These are phyloP conservation scores for Citrus reticulata DNA, from an alignment of 345 rosid genomes.

Conservation along the genomic window DNA sequence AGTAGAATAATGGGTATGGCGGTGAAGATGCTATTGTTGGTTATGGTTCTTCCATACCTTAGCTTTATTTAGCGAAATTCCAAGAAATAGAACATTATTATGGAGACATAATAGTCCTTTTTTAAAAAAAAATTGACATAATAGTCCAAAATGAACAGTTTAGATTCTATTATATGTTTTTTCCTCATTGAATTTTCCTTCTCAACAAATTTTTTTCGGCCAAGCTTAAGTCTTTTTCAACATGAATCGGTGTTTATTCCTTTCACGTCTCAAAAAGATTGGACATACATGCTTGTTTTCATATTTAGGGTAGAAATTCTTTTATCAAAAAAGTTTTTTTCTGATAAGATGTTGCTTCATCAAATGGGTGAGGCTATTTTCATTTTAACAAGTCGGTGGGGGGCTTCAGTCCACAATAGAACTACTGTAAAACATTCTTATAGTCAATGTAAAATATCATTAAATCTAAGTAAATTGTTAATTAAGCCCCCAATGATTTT, in stretches of 20 bases:
- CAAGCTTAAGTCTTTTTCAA: neutral
- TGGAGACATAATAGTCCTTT: conserved; percentile 18
- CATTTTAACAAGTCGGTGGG: no score
- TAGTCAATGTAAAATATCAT: no score
- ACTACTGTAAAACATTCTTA: no score
- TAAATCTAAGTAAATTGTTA: no score
- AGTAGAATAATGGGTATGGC: no score
- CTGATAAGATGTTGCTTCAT: no score
- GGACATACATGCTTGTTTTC: neutral
- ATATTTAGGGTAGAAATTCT: neutral
- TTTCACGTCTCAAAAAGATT: neutral
- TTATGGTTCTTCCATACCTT: no score
- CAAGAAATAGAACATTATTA: conserved; percentile 17
- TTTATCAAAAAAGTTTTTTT: neutral
- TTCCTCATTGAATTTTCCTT: conserved; percentile 19
- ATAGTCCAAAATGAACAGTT: conserved; percentile 1
- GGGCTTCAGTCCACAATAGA: no score
- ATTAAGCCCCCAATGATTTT: no score
- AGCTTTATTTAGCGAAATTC: conserved; percentile 3
- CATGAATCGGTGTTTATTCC: neutral
- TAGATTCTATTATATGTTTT: conserved; percentile 22
- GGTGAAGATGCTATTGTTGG: no score
- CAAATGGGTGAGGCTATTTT: no score
- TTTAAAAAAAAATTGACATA: no score
- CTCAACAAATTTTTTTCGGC: neutral